Evolutionary conservation across 305 asterid genomes (phyloP).

Genomic region (Caryopteris hybrid): DNA sequence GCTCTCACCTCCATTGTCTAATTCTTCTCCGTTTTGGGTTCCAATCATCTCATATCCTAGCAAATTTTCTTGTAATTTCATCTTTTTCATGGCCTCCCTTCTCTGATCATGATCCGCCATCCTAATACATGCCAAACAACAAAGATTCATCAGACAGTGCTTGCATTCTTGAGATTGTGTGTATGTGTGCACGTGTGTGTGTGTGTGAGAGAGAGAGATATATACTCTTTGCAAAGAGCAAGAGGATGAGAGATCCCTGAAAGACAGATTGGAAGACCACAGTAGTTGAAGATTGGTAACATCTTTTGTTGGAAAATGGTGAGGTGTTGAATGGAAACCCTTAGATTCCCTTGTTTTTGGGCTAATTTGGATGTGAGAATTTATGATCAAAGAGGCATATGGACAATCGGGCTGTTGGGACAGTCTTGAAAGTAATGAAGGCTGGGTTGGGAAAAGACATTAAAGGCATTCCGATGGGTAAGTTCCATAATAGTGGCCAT

Average conservation of each 20-base stretch:
- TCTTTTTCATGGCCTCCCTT: conserved; percentile 28
- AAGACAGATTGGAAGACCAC: conserved; percentile 34
- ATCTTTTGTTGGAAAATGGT: conserved; percentile 9
- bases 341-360: neutral
- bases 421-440: neutral
- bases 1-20: neutral
- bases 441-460: neutral
- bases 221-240: conserved; percentile 20
- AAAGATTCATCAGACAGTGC: conserved; percentile 3
- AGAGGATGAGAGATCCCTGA: conserved; percentile 20
- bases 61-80: conserved; percentile 12
- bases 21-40: neutral
- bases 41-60: conserved; percentile 1
- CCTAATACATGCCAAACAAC: conserved; percentile 17
- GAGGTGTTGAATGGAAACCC: no score
- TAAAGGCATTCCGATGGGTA: conserved; percentile 15
- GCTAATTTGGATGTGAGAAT: neutral
- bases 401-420: neutral
- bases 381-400: neutral
- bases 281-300: conserved; percentile 15
- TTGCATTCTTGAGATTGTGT: neutral
- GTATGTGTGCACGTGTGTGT: conserved; percentile 12
- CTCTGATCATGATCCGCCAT: conserved; percentile 30
- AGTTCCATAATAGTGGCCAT: neutral
- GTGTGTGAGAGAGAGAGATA: conserved; percentile 20